Evolutionary conservation across 345 rosid species (phyloP).

Genomic region (Syzygium aqueum): DNA sequence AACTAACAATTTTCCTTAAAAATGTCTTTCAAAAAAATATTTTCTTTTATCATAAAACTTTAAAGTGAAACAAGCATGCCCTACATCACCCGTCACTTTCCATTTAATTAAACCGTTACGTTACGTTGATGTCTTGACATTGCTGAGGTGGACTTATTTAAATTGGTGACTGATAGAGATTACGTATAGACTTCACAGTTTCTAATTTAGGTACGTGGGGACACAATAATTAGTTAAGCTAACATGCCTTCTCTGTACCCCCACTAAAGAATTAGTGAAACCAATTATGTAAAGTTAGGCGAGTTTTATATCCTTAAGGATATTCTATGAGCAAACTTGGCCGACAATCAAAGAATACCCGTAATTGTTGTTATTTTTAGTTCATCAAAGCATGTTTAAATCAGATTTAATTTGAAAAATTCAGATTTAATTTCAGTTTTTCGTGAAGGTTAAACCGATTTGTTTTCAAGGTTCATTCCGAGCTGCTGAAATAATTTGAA

Average conservation of each 20-base stretch:
- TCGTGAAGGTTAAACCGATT: not conserved
- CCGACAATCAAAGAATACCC: not conserved
- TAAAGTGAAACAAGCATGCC: too few species aligned
- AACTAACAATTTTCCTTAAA: too few species aligned
- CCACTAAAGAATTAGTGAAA: not conserved
- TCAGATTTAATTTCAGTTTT: not conserved
- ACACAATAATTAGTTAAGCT: not conserved
- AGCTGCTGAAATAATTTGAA: not conserved
- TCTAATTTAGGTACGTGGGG: not conserved
- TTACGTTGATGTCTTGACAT: not conserved
- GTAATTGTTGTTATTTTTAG: too few species aligned
- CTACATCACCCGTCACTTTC: not conserved
- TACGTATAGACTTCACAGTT: not conserved
- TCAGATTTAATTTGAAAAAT: not conserved
- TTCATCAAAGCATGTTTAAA: too few species aligned
- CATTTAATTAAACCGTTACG: not conserved
- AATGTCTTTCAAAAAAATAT: too few species aligned
- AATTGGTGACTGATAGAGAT: not conserved
- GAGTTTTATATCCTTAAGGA: too few species aligned
- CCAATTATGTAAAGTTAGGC: not conserved
- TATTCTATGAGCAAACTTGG: not conserved
- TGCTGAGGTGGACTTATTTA: not conserved
- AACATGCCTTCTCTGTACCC: not conserved
- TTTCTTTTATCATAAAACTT: too few species aligned
- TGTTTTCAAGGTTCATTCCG: not conserved